A percentile compares a stretch with the other conserved stretches of the same genome.
Evolutionary conservation across 805 yeast genomes (phyloP).

Genomic region (Zygotorulaspora florentina): DNA sequence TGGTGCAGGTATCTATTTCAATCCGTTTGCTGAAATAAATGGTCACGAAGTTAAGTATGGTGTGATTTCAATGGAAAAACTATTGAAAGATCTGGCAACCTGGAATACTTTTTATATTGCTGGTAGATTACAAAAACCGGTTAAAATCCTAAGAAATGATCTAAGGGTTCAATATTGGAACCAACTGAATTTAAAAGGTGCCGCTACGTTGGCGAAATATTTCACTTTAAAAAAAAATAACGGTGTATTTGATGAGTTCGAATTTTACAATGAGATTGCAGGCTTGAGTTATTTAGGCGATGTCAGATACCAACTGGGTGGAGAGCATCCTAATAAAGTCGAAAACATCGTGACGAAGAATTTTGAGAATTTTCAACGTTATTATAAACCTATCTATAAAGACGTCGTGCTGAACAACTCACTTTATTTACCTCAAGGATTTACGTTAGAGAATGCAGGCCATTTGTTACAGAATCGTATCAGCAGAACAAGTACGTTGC

Average conservation of each 20-base stretch:
- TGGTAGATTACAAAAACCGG: conserved; percentile 93
- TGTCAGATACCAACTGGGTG: conserved; percentile 76
- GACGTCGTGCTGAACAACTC: conserved; percentile 36
- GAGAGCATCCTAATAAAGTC: conserved; percentile 89
- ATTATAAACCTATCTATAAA: conserved; percentile 61
- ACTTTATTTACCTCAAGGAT: conserved; percentile 38
- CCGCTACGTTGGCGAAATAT: conserved; percentile 55
- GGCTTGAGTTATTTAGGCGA: conserved; percentile 86
- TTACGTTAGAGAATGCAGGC: conserved; percentile 36
- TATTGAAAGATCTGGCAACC: conserved; percentile 65
- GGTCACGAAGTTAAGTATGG: conserved; percentile 77
- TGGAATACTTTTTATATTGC: conserved; percentile 88
- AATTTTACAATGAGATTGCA: conserved; percentile 73
- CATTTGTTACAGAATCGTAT: conserved; percentile 51
- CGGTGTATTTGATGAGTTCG: conserved; percentile 49
- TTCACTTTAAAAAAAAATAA: conserved; percentile 34
- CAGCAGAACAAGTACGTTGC: conserved; percentile 63
- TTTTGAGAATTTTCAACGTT: conserved; percentile 56
- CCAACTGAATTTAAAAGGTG: conserved; percentile 73
- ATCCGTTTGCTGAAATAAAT: conserved; percentile 73
- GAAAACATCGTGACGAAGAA: conserved; percentile 81
- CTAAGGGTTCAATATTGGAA: conserved; percentile 60
- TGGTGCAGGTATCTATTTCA: conserved; percentile 92
- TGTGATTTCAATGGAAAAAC: conserved; percentile 58
- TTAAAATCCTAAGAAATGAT: conserved; percentile 64